phyloP scores from a whole-genome alignment of 2,329 filamentous ascomycete species.

The Allantophomopsis lycopodina region DNA sequence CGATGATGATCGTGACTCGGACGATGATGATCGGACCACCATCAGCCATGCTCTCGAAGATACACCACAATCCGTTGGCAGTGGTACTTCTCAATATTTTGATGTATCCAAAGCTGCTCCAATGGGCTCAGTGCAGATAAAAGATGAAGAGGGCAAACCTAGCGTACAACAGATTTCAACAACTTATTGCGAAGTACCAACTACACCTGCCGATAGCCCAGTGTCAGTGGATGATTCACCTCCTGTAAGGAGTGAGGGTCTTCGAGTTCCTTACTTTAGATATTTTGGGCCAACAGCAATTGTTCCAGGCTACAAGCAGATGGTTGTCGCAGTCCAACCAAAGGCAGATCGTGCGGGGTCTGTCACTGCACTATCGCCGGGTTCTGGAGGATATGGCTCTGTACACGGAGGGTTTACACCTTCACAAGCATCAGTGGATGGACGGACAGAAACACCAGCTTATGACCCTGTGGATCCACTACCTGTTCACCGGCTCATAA shows the following conservation, averaged over 20 bases:
- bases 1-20: too few relatives aligned
- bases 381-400: constrained; percentile 10
- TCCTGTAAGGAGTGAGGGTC: constrained; percentile 23
- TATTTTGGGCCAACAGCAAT: constrained; percentile 89
- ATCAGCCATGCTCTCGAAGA: too few relatives aligned
- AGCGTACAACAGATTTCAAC: too few relatives aligned
- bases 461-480: constrained; percentile 62
- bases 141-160: too few relatives aligned
- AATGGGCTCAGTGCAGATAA: too few relatives aligned
- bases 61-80: too few relatives aligned
- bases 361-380: constrained; percentile 11
- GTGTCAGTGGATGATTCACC: constrained; percentile 4
- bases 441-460: constrained; percentile 39
- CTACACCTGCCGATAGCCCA: too few relatives aligned
- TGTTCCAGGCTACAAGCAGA: constrained; percentile 83
- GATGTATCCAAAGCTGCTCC: too few relatives aligned
- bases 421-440: constrained; percentile 10
- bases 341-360: constrained; percentile 3
- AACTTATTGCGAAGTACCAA: too few relatives aligned
- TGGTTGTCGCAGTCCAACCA: constrained; percentile 57
- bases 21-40: too few relatives aligned
- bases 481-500: constrained; percentile 63
- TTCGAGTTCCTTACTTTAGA: constrained; percentile 75
- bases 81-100: constrained; percentile 24
- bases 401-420: constrained; percentile 6